Evolutionary conservation across 2,329 filamentous ascomycete genomes (phyloP).

Genomic region (Xylaria multiplex): DNA sequence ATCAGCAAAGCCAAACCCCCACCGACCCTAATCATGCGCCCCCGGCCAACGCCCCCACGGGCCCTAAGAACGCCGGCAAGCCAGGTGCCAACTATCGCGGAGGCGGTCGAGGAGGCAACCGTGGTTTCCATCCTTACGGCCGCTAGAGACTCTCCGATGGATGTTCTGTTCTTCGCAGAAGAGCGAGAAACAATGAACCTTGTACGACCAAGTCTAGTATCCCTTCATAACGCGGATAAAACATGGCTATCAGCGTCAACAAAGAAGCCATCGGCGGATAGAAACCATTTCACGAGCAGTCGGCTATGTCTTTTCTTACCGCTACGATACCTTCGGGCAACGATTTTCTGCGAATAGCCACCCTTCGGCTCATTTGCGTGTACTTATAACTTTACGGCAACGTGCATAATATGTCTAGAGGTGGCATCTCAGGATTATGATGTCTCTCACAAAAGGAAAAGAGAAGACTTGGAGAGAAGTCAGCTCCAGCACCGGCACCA

Average conservation of each 20-base stretch:
- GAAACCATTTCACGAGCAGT: background rate
- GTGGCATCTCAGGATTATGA: slow-evolving; percentile 18
- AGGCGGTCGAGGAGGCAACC: slow-evolving; percentile 78
- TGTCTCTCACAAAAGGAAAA: slow-evolving; percentile 13
- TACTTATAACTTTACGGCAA: slow-evolving; percentile 28
- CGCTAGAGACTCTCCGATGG: slow-evolving; percentile 36
- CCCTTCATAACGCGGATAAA: background rate
- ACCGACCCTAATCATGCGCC: slow-evolving; percentile 67
- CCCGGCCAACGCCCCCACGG: slow-evolving; percentile 88
- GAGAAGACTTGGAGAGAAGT: slow-evolving; percentile 1
- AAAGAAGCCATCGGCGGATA: background rate
- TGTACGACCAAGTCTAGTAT: background rate
- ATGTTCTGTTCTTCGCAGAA: background rate
- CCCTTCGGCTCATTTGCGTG: slow-evolving; percentile 26
- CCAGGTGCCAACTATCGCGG: slow-evolving; percentile 94
- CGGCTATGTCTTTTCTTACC: slow-evolving; percentile 9
- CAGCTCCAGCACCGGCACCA: background rate
- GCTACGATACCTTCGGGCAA: slow-evolving; percentile 4
- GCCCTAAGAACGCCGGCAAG: slow-evolving; percentile 92
- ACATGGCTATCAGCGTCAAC: slow-evolving; percentile 15
- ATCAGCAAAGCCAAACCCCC: slow-evolving; percentile 53
- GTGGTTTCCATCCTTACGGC: slow-evolving; percentile 83
- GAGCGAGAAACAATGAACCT: background rate
- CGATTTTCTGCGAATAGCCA: slow-evolving; percentile 11
- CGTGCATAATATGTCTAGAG: slow-evolving; percentile 29